Evolutionary conservation across 116 monocot species (phyloP).

Genomic region (Papilionanthe hybrid): DNA sequence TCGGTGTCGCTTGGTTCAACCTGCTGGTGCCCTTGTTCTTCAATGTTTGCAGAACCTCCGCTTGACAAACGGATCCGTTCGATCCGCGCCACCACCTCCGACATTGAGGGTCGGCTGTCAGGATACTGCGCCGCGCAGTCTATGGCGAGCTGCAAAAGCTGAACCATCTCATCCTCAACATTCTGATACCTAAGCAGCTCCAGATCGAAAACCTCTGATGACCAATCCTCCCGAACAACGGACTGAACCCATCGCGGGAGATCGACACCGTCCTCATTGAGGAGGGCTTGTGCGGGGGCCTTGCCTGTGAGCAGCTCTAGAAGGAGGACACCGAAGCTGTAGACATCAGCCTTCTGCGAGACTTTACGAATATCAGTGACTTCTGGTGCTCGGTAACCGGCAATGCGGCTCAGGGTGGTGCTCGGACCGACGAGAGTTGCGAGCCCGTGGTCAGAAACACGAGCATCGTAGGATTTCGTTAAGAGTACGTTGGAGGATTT

Average conservation of each 20-base stretch:
- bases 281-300: constrained; percentile 22
- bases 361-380: constrained; percentile 15
- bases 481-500: constrained; percentile 34
- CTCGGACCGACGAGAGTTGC: constrained; percentile 15
- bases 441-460: constrained; percentile 27
- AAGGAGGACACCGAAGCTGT: constrained; percentile 32
- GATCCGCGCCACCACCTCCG: constrained; percentile 8
- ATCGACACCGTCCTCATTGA: constrained; percentile 24
- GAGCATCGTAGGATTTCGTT: constrained; percentile 13
- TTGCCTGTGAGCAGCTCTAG: constrained; percentile 32
- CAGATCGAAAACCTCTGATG: constrained; percentile 25
- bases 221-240: constrained; percentile 28
- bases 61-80: background rate
- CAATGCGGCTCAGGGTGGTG: constrained; percentile 20
- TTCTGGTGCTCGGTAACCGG: constrained; percentile 32
- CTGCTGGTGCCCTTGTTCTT: background rate
- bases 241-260: constrained; percentile 34
- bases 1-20: background rate
- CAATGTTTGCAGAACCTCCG: background rate
- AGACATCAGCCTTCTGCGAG: constrained; percentile 30
- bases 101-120: background rate
- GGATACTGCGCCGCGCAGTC: constrained; percentile 6
- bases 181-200: constrained; percentile 12
- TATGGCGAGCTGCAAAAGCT: constrained; percentile 4
- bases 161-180: constrained; percentile 5